These are phyloP conservation scores for Plenodomus biglobosus DNA, from an alignment of 2,329 filamentous ascomycete genomes.

Conservation along the genomic window DNA sequence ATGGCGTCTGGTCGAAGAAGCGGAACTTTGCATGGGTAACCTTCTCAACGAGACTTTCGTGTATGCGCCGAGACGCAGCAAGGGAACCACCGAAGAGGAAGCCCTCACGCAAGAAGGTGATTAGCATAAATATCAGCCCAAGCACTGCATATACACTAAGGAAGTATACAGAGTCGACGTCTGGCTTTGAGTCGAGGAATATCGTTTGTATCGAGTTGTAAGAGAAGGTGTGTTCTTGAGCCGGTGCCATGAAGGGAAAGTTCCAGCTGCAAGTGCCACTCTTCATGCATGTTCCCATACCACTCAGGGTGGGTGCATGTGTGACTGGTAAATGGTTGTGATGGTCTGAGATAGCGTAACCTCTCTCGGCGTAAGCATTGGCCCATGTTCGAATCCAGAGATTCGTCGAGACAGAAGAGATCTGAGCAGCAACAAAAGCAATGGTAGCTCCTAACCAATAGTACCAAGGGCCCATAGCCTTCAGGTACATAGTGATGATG, in stretches of 20 bases:
- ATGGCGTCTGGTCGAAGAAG: conserved; percentile 94
- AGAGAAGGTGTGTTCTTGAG: conserved; percentile 31
- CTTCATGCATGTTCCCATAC: conserved; percentile 51
- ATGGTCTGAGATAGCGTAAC: conserved; percentile 34
- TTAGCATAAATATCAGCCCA: conserved; percentile 73
- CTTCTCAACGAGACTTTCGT: conserved; percentile 73
- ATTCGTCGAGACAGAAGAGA: conserved; percentile 84
- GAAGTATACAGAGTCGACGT: conserved; percentile 83
- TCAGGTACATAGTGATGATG: conserved; percentile 82
- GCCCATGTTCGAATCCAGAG: conserved; percentile 96
- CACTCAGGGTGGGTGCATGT: conserved; percentile 47
- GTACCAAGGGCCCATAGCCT: conserved; percentile 93
- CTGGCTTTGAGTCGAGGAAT: conserved; percentile 42
- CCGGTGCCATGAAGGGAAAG: conserved; percentile 34
- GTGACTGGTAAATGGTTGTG: conserved; percentile 47
- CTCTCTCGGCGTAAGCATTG: conserved; percentile 72
- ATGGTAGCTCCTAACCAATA: conserved; percentile 80
- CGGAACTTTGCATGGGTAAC: conserved; percentile 91
- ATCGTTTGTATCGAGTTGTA: conserved; percentile 46
- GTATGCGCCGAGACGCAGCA: conserved; percentile 81
- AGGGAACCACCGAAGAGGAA: conserved; percentile 93
- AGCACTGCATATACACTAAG: conserved; percentile 79
- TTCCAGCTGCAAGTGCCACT: conserved; percentile 56
- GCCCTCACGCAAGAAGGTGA: conserved; percentile 79
- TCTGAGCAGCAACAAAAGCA: conserved; percentile 79